Base-by-base conservation (phyloP, 2,329 filamentous ascomycete genomes). In the Mycogone perniciosa region DNA sequence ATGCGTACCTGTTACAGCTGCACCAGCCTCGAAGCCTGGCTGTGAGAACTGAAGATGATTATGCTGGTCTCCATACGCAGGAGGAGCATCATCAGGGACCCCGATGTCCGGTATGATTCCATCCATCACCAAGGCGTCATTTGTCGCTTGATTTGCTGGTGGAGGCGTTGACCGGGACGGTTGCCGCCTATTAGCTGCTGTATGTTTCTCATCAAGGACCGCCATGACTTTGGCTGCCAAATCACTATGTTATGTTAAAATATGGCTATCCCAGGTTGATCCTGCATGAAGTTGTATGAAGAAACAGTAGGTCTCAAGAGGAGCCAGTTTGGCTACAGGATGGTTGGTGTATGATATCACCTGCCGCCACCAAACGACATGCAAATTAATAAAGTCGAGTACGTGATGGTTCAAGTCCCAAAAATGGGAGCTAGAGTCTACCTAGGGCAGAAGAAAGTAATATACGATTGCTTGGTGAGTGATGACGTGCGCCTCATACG, bases 1-100 rank as follows among this genome's bases (percentile, higher is more conserved):
- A 11, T 44, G 47, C 59, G 35, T 56, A 81, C 79, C 71, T 44
- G 77, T 82, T 29, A 86, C 67, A 30, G 73, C 73, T 39, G 82
- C 83, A 37, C 77, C 79, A 27, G 82, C 83, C 45, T 81, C 76
- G 53, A 86, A 80, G 10, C 82, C 82, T 41, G 80, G 73, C 58
- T 84, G 81, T 20, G 75, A 79, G 52, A 86, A 76, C 51, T 80
- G 75, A 27, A 86, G 63, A 48, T 79, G 73, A 56, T 81, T 73
- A 48, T 74, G 74, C 10, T 71, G 66, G 20, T 80, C 77, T 57
- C 81, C 82, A 59, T 85, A 86, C 1, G 80, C 76, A 2, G 80
- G 81, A 26, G 76, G 78, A 6, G 71, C 70, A 13, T 75, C 72
- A 1, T 67, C 60, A 31, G 65, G 63, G 39, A 67, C 61, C 9